Base-by-base conservation (phyloP, 164 flowering plant genomes). In the Euptelea pleiosperma region DNA sequence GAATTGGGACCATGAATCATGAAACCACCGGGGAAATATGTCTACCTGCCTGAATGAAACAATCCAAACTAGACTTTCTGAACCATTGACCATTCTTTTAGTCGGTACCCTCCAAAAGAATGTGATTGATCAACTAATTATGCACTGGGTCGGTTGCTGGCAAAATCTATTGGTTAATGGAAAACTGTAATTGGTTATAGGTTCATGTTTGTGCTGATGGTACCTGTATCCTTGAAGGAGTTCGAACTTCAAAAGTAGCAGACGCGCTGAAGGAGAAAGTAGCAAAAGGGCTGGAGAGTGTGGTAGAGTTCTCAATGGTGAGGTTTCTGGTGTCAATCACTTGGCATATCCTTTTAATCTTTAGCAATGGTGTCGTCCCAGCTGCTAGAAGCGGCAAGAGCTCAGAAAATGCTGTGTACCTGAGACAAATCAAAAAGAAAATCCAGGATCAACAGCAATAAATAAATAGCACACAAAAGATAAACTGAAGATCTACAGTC, bases 381-480 rank as follows among this genome's bases (percentile, higher is more conserved):
- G 70, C 76, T 44, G 97, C 99, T 57, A 93, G 72, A 53, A 93
- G 91, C 48, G 99, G 99, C 79, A 90, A 67, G 56, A 93, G 79
- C 82, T 93, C 99, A 16, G 99, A 93, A 73, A 77, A 90, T 67
- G 97, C 96, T 16, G 99, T 93, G 66, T 87, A 93, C 82, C 99
- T 93, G 72, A 45, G 40, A 63, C 47, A 18, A 37, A 49, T 35
- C 6, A 29, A 29, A 60, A 60, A 34, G 21, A 33, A 35, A 34
- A 43, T 42, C 2, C 16, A 50, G 34, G 31, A 18, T 40, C 25
- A 58, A 52, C 15, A 25, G 30, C 28, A 57, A 10, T 16, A 45
- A 43, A 36, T 16, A 10, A 56, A 42, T 14, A 9, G 9, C 8
- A 42, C 14, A 43, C 14, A 3, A 42, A 6, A 29, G 1, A 16